phyloP scores from a whole-genome alignment of 164 flowering plant species.

The Euptelea pleiosperma region DNA sequence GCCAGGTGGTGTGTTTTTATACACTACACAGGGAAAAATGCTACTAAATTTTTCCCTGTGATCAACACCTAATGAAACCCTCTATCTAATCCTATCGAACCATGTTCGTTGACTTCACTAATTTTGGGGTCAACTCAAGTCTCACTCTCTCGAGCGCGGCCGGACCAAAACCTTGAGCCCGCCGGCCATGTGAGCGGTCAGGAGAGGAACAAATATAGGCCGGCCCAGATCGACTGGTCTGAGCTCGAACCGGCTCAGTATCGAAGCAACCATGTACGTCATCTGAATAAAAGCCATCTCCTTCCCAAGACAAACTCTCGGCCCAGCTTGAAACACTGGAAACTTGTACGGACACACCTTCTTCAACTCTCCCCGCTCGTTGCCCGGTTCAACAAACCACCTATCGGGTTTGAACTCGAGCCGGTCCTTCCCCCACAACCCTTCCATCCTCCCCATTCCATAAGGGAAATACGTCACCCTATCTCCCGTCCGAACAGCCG shows the following conservation, averaged over 20 bases:
- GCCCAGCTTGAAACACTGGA: conserved; percentile 79
- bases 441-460: conserved; percentile 89
- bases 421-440: conserved; percentile 53
- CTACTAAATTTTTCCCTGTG: no score
- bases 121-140: no score
- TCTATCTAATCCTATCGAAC: no score
- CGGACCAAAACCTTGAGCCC: conserved; percentile 42
- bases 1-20: no score
- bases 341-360: conserved; percentile 44
- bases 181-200: conserved; percentile 70
- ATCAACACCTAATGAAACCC: no score
- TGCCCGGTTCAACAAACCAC: conserved; percentile 42
- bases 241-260: conserved; percentile 55
- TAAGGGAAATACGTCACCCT: conserved; percentile 53
- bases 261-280: conserved; percentile 65
- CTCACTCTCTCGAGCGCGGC: no score
- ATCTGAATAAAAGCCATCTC: conserved; percentile 86
- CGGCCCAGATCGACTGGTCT: conserved; percentile 25
- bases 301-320: conserved; percentile 76
- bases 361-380: conserved; percentile 28
- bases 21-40: no score
- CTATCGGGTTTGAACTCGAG: conserved; percentile 62
- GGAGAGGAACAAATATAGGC: conserved; percentile 46
- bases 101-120: no score
- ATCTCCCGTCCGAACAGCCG: conserved; percentile 46